Evolutionary conservation across 164 flowering plant genomes (phyloP).

Genomic region (Protea cynaroides): DNA sequence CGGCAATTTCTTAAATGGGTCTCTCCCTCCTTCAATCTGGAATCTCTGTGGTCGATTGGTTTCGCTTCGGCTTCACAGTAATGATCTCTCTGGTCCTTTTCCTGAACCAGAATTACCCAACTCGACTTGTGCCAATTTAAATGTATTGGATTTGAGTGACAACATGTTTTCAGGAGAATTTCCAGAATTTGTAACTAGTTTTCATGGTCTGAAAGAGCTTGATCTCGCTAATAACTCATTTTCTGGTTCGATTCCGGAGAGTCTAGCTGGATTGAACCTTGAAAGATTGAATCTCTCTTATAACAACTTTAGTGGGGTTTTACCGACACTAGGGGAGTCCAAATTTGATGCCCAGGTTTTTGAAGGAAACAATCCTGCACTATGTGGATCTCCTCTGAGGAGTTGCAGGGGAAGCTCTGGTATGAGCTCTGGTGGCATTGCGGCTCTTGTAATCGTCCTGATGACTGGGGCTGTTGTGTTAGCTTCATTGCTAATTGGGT

Average conservation of each 20-base stretch:
- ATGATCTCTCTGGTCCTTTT: conserved; percentile 55
- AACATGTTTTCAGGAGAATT: conserved; percentile 65
- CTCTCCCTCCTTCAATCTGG: conserved; percentile 80
- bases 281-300: conserved; percentile 77
- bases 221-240: conserved; percentile 66
- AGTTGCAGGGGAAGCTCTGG: conserved; percentile 50
- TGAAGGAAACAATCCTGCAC: conserved; percentile 64
- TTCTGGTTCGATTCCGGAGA: conserved; percentile 56
- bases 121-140: conserved; percentile 52
- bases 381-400: conserved; percentile 70
- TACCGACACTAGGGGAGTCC: conserved; percentile 54
- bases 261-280: conserved; percentile 40
- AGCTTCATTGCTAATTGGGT: conserved; percentile 80
- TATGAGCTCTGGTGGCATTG: conserved; percentile 86
- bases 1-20: conserved; percentile 51
- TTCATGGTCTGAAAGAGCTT: conserved; percentile 56
- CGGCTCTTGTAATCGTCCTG: conserved; percentile 82
- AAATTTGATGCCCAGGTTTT: conserved; percentile 59
- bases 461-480: conserved; percentile 83
- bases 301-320: conserved; percentile 75
- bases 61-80: conserved; percentile 59
- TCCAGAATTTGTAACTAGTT: conserved; percentile 65
- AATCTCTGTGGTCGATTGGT: conserved; percentile 75
- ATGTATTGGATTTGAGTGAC: conserved; percentile 65
- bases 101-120: conserved; percentile 81